A percentile compares a stretch with the other conserved stretches of the same genome.
These are phyloP conservation scores for Flagelloscypha sp. DNA, from an alignment of 768 basidiomycete species.

Conservation along the genomic window DNA sequence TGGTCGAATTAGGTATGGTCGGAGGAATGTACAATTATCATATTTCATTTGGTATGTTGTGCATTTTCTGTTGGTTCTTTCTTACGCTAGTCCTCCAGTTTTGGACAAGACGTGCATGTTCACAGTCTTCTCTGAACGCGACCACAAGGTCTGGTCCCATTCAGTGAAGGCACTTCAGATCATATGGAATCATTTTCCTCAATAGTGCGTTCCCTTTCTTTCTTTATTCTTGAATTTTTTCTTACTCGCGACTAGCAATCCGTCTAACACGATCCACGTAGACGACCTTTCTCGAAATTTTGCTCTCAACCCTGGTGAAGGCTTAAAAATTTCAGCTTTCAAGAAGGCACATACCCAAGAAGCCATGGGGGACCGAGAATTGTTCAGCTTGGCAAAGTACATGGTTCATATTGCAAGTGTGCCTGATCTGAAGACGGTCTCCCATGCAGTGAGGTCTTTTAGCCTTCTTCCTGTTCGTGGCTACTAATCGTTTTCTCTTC, in stretches of 20 bases:
- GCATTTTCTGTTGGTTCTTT: neutral
- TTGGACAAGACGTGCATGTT: conserved; percentile 89
- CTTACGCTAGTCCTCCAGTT: conserved; percentile 31
- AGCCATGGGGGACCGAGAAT: conserved; percentile 58
- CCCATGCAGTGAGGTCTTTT: conserved; percentile 50
- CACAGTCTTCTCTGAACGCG: conserved; percentile 68
- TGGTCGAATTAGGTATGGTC: conserved; percentile 80
- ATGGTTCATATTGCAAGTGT: conserved; percentile 53
- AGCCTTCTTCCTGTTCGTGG: neutral
- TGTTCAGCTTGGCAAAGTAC: conserved; percentile 57
- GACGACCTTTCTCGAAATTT: conserved; percentile 87
- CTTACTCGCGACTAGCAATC: conserved; percentile 30
- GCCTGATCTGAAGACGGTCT: conserved; percentile 53
- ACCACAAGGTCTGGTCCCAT: conserved; percentile 70
- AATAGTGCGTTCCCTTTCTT: conserved; percentile 45
- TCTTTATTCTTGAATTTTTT: conserved; percentile 2
- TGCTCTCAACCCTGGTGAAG: conserved; percentile 77
- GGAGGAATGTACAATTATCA: conserved; percentile 65
- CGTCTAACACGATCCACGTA: conserved; percentile 76
- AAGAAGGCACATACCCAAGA: conserved; percentile 65
- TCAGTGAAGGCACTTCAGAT: conserved; percentile 77
- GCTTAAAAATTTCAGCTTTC: conserved; percentile 78
- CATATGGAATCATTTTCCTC: conserved; percentile 82
- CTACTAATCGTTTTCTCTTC: conserved; percentile 2
- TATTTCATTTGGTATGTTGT: conserved; percentile 55